Percentiles rank a stretch among this genome's conserved stretches.
These are phyloP conservation scores for Entoloma clypeatum DNA, from an alignment of 1,284 basidiomycete genomes.

Conservation along the genomic window DNA sequence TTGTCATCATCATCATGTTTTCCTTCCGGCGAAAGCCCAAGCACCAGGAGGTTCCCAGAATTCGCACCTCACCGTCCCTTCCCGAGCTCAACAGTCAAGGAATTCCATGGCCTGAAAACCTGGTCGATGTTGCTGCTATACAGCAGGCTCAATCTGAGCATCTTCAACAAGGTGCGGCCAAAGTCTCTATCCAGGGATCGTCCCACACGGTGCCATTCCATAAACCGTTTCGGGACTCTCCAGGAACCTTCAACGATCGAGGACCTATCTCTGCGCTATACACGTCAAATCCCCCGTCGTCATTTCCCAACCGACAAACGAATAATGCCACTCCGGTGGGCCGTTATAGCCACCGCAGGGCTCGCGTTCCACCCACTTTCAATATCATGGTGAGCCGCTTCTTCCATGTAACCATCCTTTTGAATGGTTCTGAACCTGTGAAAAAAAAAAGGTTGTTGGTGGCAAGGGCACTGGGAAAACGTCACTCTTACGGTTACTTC, in stretches of 20 bases:
- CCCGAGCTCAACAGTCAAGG: conserved; percentile 68
- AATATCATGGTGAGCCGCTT: conserved; percentile 67
- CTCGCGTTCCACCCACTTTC: conserved; percentile 69
- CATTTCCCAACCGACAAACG: conserved; percentile 49
- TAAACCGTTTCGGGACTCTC: conserved; percentile 64
- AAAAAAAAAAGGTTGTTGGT: conserved; percentile 66
- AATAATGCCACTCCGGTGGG: conserved; percentile 33
- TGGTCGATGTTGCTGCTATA: conserved; percentile 66
- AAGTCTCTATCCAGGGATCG: conserved; percentile 53
- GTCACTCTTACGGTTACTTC: conserved; percentile 61
- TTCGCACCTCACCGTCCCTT: conserved; percentile 68
- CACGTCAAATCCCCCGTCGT: conserved; percentile 55
- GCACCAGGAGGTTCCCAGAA: conserved; percentile 42
- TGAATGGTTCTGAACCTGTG: conserved; percentile 11
- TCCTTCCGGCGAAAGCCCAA: conserved; percentile 69
- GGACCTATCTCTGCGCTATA: conserved; percentile 65
- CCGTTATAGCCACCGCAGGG: conserved; percentile 55
- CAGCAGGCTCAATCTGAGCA: conserved; percentile 40
- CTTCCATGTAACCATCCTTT: conserved; percentile 11
- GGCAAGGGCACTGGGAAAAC: conserved; percentile 78
- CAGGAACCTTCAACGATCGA: conserved; percentile 40
- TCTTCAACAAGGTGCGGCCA: conserved; percentile 58
- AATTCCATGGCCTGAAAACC: conserved; percentile 76
- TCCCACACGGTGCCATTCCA: conserved; percentile 67
- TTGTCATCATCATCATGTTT: conserved; percentile 49